Percentiles rank a stretch among this genome's conserved stretches.
These are phyloP conservation scores for Pyrus betulifolia DNA, from an alignment of 306 rosid species.

Conservation along the genomic window DNA sequence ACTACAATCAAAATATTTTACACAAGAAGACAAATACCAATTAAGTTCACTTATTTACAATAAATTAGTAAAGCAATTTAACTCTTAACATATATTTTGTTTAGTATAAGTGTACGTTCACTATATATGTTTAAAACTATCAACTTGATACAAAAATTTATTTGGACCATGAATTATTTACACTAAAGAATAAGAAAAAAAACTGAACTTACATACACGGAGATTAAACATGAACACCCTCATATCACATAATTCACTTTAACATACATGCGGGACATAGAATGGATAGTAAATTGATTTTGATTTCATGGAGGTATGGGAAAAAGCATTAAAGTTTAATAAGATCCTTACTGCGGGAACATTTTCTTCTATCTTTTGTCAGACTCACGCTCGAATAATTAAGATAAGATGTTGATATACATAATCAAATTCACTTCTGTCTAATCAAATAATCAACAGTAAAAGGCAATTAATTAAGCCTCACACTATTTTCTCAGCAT, in stretches of 20 bases:
- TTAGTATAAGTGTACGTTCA: neutral
- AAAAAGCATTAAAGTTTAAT: neutral
- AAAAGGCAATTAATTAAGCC: conserved; percentile 13
- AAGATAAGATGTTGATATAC: conserved; percentile 4
- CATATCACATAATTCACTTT: neutral
- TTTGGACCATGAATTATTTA: no score
- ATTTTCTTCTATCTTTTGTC: neutral
- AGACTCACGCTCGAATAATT: conserved; percentile 22
- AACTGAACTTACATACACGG: neutral
- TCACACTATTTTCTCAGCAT: conserved; percentile 2
- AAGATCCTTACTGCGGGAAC: neutral
- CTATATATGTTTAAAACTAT: no score
- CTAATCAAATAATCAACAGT: conserved; percentile 31
- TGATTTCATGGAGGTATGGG: neutral
- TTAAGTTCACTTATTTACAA: no score
- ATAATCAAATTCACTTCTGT: conserved; percentile 10
- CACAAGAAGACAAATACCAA: no score
- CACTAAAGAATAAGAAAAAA: neutral
- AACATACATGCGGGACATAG: neutral
- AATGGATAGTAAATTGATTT: neutral
- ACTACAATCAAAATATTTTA: no score
- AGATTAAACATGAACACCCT: neutral
- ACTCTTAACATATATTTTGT: no score
- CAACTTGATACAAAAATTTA: no score
- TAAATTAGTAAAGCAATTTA: no score